Percentiles rank a stretch among this genome's conserved stretches.
Evolutionary conservation across 2,329 filamentous ascomycete genomes (phyloP).

Genomic region (Calonectria henricotiae): DNA sequence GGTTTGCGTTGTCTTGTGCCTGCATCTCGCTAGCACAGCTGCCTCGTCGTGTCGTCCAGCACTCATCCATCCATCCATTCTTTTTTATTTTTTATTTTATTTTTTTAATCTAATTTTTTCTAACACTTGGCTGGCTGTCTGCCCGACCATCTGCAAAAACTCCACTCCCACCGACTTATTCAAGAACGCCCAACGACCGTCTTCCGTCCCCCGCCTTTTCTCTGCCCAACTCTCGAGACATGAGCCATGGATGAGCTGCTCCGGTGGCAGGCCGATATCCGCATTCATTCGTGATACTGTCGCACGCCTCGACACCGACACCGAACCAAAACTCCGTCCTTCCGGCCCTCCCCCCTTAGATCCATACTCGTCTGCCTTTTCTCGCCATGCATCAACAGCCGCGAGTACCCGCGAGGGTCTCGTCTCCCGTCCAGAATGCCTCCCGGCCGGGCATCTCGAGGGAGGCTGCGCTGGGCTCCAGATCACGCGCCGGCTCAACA

Average conservation of each 20-base stretch:
- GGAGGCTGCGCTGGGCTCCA: conserved; percentile 69
- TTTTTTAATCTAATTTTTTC: conserved; percentile 43
- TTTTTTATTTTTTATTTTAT: conserved; percentile 1
- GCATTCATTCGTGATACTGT: conserved; percentile 53
- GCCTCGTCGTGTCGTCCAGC: conserved; percentile 34
- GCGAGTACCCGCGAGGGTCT: conserved; percentile 80
- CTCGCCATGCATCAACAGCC: conserved; percentile 89
- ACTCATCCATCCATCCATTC: conserved; percentile 23
- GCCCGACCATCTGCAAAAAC: conserved; percentile 32
- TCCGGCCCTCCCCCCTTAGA: conserved; percentile 32
- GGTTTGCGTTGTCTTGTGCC: conserved; percentile 39
- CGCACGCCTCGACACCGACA: conserved; percentile 37
- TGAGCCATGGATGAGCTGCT: conserved; percentile 58
- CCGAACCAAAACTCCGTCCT: conserved; percentile 21
- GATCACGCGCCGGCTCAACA: conserved; percentile 64
- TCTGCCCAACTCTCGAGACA: conserved; percentile 41
- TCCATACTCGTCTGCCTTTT: conserved; percentile 15
- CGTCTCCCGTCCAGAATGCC: conserved; percentile 83
- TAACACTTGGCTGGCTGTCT: conserved; percentile 43
- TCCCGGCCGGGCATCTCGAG: conserved; percentile 82
- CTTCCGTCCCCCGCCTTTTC: conserved; percentile 26
- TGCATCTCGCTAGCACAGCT: conserved; percentile 46
- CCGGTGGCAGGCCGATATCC: conserved; percentile 55
- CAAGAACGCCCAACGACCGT: conserved; percentile 34
- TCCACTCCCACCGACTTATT: conserved; percentile 32